Evolutionary conservation across 1,139 yeast species (phyloP), one percentile per base, ranked within the genome.

Genomic region (Pichiaceae sp.): DNA sequence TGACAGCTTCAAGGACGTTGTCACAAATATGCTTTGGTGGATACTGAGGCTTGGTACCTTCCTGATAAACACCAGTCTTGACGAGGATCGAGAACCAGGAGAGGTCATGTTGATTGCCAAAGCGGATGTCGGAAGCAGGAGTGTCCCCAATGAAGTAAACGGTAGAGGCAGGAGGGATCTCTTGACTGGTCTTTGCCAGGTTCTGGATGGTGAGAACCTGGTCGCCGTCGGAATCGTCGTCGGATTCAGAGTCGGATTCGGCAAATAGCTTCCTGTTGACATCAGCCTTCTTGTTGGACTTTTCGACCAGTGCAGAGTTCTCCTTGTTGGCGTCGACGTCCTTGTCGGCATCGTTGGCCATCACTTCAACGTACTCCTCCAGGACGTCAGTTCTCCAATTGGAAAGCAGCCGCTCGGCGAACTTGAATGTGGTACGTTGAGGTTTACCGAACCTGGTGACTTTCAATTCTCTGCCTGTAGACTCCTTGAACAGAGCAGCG

Each of bases 121-220:
- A 84, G 54, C 93, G 68, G 46, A 84, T 83, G 59, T 84, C 95
- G 4, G 89, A 79, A 59, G 83, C 94, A 14, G 95, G 95, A n/a
- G 94, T 84, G 56, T 84, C 95, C 48, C 95, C 95, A 34, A 84
- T 93, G 63, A 84, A 84, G 58, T 83, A 84, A 16, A 83, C 93
- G 0, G 91, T 81, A 4, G 86, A 78, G 2, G 91, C 87, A 11
- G 89, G 87, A 11, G 93, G 93, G 45, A 82, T 64, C 45, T 78
- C 78, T 48, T 76, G 41, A 1, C 62, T 57, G 38, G 66, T 38
- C 37, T 59, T 60, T 12, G 64, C 56, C 27, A 64, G 52, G 36
- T 59, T 61, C 47, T 65, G 66, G 16, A 66, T 49, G 2, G 66
- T 59, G 36, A 66, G 46, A 18, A 64, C 67, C 41, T 58, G 67